These are phyloP conservation scores for Cercospora berteroae DNA, from an alignment of 2,329 filamentous ascomycete species.

Conservation along the genomic window DNA sequence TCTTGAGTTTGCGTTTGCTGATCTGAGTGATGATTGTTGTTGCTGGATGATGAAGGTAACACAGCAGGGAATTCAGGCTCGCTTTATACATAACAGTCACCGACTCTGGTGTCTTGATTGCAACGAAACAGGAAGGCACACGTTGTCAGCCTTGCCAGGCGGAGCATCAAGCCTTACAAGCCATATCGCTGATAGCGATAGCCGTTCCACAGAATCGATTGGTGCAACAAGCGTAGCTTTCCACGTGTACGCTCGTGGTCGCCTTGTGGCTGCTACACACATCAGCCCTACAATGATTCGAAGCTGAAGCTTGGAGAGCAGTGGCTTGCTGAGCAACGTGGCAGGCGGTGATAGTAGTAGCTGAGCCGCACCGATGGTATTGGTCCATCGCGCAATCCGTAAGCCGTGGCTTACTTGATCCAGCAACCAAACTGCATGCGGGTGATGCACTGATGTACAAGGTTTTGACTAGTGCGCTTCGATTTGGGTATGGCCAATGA, in stretches of 20 bases:
- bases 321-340: conserved; percentile 12
- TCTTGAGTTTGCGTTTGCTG: neutral
- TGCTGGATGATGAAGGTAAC: neutral
- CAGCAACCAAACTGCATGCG: neutral
- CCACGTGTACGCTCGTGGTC: conserved; percentile 7
- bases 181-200: conserved; percentile 3
- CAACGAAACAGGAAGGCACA: neutral
- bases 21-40: neutral
- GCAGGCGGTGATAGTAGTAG: conserved; percentile 1
- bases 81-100: neutral
- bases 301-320: neutral
- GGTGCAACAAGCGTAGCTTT: neutral
- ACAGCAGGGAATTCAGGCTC: neutral
- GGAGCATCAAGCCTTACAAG: conserved; percentile 10
- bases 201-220: neutral
- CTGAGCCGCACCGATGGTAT: neutral
- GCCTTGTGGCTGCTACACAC: conserved; percentile 4
- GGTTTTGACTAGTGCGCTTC: neutral
- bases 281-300: conserved; percentile 10
- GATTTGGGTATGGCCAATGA: neutral
- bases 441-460: neutral
- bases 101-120: neutral
- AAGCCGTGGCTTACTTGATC: conserved; percentile 2
- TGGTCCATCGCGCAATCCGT: conserved; percentile 2
- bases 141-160: conserved; percentile 8